Percentiles rank a stretch among this genome's conserved stretches.
Conservation (phyloP, 305 asterid genomes). For the Lippia alba region DNA sequence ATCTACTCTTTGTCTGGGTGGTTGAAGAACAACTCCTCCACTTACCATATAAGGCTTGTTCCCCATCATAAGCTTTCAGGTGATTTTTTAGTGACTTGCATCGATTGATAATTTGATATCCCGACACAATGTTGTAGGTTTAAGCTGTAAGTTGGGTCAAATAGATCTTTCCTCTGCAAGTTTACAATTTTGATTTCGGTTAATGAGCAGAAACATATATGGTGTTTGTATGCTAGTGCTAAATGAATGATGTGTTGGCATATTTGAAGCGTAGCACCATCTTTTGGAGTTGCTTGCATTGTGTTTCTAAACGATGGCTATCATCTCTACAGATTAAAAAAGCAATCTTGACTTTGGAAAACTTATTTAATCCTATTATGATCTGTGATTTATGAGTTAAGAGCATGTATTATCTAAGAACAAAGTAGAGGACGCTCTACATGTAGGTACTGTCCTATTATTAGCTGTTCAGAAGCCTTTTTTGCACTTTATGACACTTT, state of each 20-base stretch:
- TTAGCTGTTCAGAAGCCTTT: slow-evolving; percentile 9
- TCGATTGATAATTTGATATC: neutral
- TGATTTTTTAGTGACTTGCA: slow-evolving; percentile 36
- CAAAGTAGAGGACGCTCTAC: neutral
- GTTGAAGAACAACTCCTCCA: slow-evolving; percentile 70
- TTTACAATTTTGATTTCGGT: neutral
- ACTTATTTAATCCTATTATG: neutral
- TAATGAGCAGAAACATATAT: neutral
- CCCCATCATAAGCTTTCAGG: slow-evolving; percentile 79
- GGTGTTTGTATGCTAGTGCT: slow-evolving; percentile 10
- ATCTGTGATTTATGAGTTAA: neutral
- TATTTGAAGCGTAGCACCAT: neutral
- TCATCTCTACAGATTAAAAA: neutral
- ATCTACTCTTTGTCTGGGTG: slow-evolving; percentile 82
- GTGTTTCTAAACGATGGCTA: slow-evolving; percentile 10
- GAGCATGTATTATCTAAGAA: neutral
- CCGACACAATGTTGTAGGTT: neutral
- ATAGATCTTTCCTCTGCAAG: neutral
- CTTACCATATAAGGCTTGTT: slow-evolving; percentile 76
- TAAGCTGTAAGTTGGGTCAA: slow-evolving; percentile 19
- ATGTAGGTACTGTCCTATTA: neutral
- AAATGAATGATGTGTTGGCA: neutral
- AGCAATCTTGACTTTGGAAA: neutral
- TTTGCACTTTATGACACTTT: slow-evolving; percentile 22
- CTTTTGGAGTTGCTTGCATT: slow-evolving; percentile 1